These are phyloP conservation scores for Pisolithus sp. DNA, from an alignment of 768 basidiomycete species.

Conservation along the genomic window DNA sequence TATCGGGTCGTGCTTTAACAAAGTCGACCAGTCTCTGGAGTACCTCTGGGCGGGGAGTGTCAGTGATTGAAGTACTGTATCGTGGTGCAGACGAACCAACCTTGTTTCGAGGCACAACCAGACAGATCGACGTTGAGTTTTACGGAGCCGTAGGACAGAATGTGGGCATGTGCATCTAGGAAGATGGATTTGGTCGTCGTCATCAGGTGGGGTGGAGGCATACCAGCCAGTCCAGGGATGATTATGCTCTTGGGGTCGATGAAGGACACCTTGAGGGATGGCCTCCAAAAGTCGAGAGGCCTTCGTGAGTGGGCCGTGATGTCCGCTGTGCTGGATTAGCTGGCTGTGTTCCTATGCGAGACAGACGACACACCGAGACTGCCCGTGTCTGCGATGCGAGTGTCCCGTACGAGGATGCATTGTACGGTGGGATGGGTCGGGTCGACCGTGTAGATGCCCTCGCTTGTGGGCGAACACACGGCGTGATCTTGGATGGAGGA, in stretches of 20 bases:
- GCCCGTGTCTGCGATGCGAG: conserved; percentile 44
- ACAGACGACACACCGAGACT: conserved; percentile 33
- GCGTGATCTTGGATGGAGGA: conserved; percentile 31
- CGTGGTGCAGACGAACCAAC: too few relatives aligned
- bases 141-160: conserved; percentile 62
- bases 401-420: conserved; percentile 52
- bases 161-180: conserved; percentile 75
- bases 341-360: too few relatives aligned
- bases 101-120: conserved; percentile 49
- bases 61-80: neutral
- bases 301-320: conserved; percentile 16
- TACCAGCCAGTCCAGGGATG: conserved; percentile 74
- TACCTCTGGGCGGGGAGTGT: conserved; percentile 41
- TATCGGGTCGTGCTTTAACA: conserved; percentile 50
- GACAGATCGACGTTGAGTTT: conserved; percentile 60
- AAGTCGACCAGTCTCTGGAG: conserved; percentile 53
- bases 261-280: conserved; percentile 16
- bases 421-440: conserved; percentile 40
- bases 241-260: conserved; percentile 39
- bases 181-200: neutral
- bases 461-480: conserved; percentile 43
- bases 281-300: conserved; percentile 11
- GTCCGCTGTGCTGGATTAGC: conserved; percentile 11
- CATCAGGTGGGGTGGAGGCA: neutral
- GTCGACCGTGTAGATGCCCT: conserved; percentile 47